Evolutionary conservation across 1,139 yeast genomes (phyloP).

Genomic region (Suhomyces coccinellae): DNA sequence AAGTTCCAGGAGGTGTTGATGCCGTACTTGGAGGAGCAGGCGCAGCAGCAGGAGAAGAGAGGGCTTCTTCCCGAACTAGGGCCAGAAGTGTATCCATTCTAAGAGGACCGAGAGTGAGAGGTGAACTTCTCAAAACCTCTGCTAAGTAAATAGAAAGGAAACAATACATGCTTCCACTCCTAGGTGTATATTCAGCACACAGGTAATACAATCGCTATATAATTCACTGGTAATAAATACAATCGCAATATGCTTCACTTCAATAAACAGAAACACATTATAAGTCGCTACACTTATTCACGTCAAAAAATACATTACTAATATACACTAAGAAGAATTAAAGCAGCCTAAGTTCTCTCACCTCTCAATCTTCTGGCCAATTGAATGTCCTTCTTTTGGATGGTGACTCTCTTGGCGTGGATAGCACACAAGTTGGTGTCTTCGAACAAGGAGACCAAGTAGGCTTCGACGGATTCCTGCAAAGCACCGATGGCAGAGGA

Average conservation of each 20-base stretch:
- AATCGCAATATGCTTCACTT: no score
- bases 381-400: conserved; percentile 98
- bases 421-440: conserved; percentile 99
- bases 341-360: conserved; percentile 55
- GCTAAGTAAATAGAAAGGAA: no score
- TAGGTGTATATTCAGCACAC: no score
- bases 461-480: conserved; percentile 99
- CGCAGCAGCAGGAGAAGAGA: conserved; percentile 49
- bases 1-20: conserved; percentile 54
- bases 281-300: not conserved
- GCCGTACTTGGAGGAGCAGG: conserved; percentile 54
- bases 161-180: no score
- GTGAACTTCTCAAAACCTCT: no score
- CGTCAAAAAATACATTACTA: conserved; percentile 16
- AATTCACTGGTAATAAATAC: no score
- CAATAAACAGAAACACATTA: no score
- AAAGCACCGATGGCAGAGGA: conserved; percentile 98
- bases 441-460: conserved; percentile 85
- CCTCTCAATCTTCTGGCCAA: conserved; percentile 99
- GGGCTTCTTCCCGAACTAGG: conserved; percentile 45
- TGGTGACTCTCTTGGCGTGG: conserved; percentile 98
- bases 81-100: conserved; percentile 45
- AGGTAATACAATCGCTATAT: no score
- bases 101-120: no score
- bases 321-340: conserved; percentile 14